A percentile compares a stretch with the other conserved stretches of the same genome.
These are phyloP conservation scores for Diddensiella santjacobensis DNA, from an alignment of 805 yeast genomes.

Conservation along the genomic window DNA sequence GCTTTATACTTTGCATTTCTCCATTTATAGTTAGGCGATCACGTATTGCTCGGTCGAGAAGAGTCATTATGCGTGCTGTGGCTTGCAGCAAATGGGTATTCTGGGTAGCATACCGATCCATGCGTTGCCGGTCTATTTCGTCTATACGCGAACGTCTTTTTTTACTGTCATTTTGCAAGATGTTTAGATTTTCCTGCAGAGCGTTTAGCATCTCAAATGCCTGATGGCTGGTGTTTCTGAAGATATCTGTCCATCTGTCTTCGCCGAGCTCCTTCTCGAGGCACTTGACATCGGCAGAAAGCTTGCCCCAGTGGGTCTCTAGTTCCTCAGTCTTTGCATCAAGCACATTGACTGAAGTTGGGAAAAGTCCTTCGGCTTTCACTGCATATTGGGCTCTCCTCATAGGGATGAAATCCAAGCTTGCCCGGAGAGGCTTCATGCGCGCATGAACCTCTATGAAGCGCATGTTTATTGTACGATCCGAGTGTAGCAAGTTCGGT, in stretches of 20 bases:
- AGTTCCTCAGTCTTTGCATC: constrained; percentile 18
- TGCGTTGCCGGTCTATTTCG: background rate
- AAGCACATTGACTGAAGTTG: constrained; percentile 19
- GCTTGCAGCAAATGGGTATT: constrained; percentile 18
- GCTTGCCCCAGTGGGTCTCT: constrained; percentile 15
- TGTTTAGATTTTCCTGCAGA: constrained; percentile 14
- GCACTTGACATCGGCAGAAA: constrained; percentile 13
- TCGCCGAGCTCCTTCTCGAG: constrained; percentile 23
- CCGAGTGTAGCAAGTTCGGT: constrained; percentile 19
- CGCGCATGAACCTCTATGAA: constrained; percentile 19
- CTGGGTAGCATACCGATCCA: constrained; percentile 16
- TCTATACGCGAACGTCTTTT: background rate
- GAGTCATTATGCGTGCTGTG: constrained; percentile 14
- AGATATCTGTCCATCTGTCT: constrained; percentile 24
- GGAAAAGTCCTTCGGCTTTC: constrained; percentile 20
- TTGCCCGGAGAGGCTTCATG: constrained; percentile 23
- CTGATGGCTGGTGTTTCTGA: constrained; percentile 16
- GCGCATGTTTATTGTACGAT: constrained; percentile 16
- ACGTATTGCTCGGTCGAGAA: constrained; percentile 21
- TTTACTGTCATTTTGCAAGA: constrained; percentile 7
- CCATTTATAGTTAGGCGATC: constrained; percentile 15
- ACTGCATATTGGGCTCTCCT: constrained; percentile 22
- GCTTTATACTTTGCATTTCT: constrained; percentile 15
- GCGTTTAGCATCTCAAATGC: constrained; percentile 19
- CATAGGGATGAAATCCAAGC: constrained; percentile 23